A percentile compares a stretch with the other conserved stretches of the same genome.
Conservation (phyloP, 805 yeast species). For the Metschnikowia similis region DNA sequence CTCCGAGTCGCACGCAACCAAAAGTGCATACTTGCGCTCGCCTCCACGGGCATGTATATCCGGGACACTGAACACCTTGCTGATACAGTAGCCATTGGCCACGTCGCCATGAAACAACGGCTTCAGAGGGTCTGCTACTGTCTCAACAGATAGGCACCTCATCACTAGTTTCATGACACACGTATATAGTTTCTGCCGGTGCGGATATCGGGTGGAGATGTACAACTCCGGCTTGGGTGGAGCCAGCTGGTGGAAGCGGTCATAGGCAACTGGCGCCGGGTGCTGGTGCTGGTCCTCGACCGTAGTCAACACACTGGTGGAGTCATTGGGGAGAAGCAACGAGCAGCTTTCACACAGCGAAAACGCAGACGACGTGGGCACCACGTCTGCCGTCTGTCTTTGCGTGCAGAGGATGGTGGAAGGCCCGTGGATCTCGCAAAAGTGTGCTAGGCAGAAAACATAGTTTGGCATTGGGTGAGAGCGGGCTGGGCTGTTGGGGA, state of each 20-base stretch:
- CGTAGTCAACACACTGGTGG: constrained; percentile 19
- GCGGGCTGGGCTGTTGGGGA: not conserved
- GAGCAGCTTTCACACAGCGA: constrained; percentile 60
- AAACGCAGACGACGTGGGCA: constrained; percentile 39
- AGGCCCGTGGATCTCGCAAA: constrained; percentile 79
- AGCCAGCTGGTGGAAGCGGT: constrained; percentile 18
- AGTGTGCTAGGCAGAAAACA: constrained; percentile 60
- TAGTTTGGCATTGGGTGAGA: constrained; percentile 27
- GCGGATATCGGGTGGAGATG: constrained; percentile 60
- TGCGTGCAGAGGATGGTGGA: constrained; percentile 63
- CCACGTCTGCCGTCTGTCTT: constrained; percentile 22
- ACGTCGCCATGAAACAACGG: constrained; percentile 66
- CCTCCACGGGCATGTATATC: constrained; percentile 71
- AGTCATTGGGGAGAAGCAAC: constrained; percentile 44
- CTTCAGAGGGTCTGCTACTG: constrained; percentile 52
- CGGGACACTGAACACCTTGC: constrained; percentile 55
- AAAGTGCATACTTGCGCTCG: constrained; percentile 61
- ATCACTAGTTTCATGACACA: constrained; percentile 56
- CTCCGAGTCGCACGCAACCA: constrained; percentile 55
- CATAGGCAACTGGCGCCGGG: constrained; percentile 31
- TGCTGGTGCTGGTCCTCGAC: not conserved
- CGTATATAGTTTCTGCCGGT: constrained; percentile 44
- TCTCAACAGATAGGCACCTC: constrained; percentile 64
- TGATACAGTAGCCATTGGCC: constrained; percentile 54
- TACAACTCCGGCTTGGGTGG: constrained; percentile 18